Evolutionary conservation across 352 stramenopile species (phyloP).

Genomic region (Phytopythium boreale): DNA sequence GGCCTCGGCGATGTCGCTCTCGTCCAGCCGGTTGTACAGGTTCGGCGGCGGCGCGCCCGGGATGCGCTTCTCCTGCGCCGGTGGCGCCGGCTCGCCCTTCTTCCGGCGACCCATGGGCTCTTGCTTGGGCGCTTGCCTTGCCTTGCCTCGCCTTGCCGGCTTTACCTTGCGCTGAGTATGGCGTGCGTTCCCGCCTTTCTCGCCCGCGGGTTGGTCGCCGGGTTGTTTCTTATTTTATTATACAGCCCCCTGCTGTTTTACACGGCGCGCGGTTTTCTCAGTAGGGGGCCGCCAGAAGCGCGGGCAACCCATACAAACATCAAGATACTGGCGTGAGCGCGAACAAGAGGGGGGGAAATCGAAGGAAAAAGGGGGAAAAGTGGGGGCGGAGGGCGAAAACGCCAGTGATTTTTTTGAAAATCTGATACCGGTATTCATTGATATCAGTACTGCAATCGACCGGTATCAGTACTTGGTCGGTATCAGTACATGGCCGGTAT

Average conservation of each 20-base stretch:
- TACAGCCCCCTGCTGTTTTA: neutral
- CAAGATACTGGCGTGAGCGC: neutral
- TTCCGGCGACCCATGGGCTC: neutral
- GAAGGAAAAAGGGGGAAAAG: neutral
- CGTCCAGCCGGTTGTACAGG: constrained; percentile 61
- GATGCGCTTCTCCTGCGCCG: constrained; percentile 3
- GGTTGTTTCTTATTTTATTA: neutral
- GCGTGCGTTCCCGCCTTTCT: too few relatives aligned
- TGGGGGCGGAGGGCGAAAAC: neutral
- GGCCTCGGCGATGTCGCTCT: constrained; percentile 49
- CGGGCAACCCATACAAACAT: neutral
- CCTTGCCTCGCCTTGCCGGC: neutral
- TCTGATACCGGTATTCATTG: constrained; percentile 5
- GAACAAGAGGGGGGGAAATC: too few relatives aligned
- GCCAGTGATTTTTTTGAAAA: constrained; percentile 1
- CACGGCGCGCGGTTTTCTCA: neutral
- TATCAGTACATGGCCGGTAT: neutral
- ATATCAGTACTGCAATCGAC: neutral
- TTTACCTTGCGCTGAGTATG: too few relatives aligned
- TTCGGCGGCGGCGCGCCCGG: constrained; percentile 6
- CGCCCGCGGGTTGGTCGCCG: neutral
- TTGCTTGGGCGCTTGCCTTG: neutral
- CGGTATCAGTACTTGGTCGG: neutral
- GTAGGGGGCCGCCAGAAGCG: neutral
- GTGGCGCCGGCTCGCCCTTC: constrained; percentile 6